Conservation (phyloP, 305 asterid genomes). For the Rubia balearica region DNA sequence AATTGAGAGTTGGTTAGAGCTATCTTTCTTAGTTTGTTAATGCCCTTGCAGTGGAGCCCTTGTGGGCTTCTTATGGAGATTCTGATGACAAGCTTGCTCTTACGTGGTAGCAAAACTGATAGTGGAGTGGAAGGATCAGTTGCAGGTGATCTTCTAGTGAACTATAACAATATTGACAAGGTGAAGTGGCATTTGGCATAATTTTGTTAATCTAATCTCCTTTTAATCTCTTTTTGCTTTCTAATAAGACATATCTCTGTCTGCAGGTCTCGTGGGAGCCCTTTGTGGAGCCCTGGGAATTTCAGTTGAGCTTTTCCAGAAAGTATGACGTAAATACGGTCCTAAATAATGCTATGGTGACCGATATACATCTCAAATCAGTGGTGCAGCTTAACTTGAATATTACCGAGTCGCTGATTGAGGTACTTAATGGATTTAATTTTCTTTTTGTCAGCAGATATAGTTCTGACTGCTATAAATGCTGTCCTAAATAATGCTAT, state of each 20-base stretch:
- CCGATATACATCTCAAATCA: slow-evolving; percentile 62
- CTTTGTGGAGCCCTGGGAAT: slow-evolving; percentile 80
- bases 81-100: slow-evolving; percentile 40
- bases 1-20: neutral
- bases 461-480: slow-evolving; percentile 16
- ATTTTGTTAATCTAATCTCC: neutral
- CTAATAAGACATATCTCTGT: slow-evolving; percentile 7
- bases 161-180: slow-evolving; percentile 90
- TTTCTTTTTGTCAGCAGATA: neutral
- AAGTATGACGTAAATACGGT: slow-evolving; percentile 58
- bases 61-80: slow-evolving; percentile 84
- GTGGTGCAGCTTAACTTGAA: slow-evolving; percentile 71
- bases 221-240: slow-evolving; percentile 11
- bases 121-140: slow-evolving; percentile 50
- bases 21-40: slow-evolving; percentile 12
- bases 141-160: slow-evolving; percentile 72
- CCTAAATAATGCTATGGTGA: slow-evolving; percentile 45
- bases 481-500: slow-evolving; percentile 54
- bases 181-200: slow-evolving; percentile 27
- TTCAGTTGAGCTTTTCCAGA: slow-evolving; percentile 52
- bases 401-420: slow-evolving; percentile 73
- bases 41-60: slow-evolving; percentile 51
- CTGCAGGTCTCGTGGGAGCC: slow-evolving; percentile 92
- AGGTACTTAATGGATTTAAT: slow-evolving; percentile 37
- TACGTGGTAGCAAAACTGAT: slow-evolving; percentile 38